A percentile compares a stretch with the other conserved stretches of the same genome.
Conservation (phyloP, 2,329 filamentous ascomycete species). For the Didymella lethalis region DNA sequence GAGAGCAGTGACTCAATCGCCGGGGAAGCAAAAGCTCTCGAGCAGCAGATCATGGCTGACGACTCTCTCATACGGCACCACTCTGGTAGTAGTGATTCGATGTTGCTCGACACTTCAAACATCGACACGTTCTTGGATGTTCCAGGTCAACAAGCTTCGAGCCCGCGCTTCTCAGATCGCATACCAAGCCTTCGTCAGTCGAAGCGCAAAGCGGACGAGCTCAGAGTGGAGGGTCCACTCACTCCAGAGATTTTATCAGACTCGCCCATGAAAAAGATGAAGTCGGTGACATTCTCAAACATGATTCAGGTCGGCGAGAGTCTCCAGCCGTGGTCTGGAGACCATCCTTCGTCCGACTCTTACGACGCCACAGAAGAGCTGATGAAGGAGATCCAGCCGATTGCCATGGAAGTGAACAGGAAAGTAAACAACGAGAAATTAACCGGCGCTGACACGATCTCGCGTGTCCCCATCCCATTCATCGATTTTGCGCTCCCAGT, state of each 20-base stretch:
- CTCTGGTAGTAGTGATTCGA: slow-evolving; percentile 44
- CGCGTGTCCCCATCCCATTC: slow-evolving; percentile 58
- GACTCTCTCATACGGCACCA: slow-evolving; percentile 45
- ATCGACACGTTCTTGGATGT: neutral
- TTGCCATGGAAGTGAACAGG: slow-evolving; percentile 48
- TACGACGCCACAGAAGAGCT: slow-evolving; percentile 46
- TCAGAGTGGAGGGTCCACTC: slow-evolving; percentile 58
- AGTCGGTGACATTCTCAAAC: slow-evolving; percentile 52
- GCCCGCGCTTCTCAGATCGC: slow-evolving; percentile 24
- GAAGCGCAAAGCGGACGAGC: slow-evolving; percentile 48
- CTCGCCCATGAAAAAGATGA: slow-evolving; percentile 51
- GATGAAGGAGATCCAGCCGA: slow-evolving; percentile 46
- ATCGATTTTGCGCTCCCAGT: slow-evolving; percentile 55
- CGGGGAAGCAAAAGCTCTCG: slow-evolving; percentile 45
- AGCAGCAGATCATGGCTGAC: slow-evolving; percentile 44
- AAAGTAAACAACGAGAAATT: slow-evolving; percentile 56
- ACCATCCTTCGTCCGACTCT: slow-evolving; percentile 29
- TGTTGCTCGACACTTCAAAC: slow-evolving; percentile 43
- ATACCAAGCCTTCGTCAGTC: slow-evolving; percentile 26
- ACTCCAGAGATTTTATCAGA: slow-evolving; percentile 51
- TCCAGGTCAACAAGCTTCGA: slow-evolving; percentile 25
- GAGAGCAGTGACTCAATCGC: slow-evolving; percentile 46
- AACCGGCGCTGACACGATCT: slow-evolving; percentile 56
- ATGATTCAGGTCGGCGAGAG: slow-evolving; percentile 48
- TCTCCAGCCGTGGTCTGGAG: slow-evolving; percentile 36